A percentile compares a stretch with the other conserved stretches of the same genome.
phyloP scores from a whole-genome alignment of 257 asterid genomes.

The Datura wrightii region DNA sequence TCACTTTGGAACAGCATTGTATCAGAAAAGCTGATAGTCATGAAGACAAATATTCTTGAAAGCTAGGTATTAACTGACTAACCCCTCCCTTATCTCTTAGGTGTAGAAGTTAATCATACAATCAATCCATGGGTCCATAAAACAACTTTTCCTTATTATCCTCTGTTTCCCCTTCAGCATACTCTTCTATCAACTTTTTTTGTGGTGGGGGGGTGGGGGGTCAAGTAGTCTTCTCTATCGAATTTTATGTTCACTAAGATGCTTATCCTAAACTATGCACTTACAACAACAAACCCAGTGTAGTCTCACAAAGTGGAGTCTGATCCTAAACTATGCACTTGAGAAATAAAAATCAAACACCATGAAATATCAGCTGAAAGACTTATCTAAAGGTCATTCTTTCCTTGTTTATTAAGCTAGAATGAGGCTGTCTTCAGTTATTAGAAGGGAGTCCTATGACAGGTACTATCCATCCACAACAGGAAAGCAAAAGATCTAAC shows the following conservation, averaged over 20 bases:
- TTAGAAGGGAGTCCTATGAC: background rate
- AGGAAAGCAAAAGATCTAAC: background rate
- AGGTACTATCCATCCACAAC: background rate
- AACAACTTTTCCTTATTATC: background rate
- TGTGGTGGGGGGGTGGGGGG: background rate
- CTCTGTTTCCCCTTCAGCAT: background rate
- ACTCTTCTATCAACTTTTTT: background rate
- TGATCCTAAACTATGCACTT: too few relatives aligned
- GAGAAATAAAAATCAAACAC: conserved; percentile 5
- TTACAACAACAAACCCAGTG: too few relatives aligned
- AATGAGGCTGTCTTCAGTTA: background rate
- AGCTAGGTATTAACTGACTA: background rate
- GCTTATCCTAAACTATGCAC: conserved; percentile 2
- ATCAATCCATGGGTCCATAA: conserved; percentile 5
- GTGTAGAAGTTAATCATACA: background rate
- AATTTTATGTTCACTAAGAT: background rate
- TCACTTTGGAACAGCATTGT: background rate
- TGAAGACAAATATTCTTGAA: background rate
- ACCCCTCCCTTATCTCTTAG: background rate
- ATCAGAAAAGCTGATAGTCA: conserved; percentile 7
- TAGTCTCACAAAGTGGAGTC: too few relatives aligned
- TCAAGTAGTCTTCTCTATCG: background rate
- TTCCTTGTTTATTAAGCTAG: conserved; percentile 5
- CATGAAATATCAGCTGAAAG: background rate
- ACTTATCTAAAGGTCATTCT: conserved; percentile 17